Evolutionary conservation across 805 yeast species (phyloP).

Genomic region (Maudiozyma pseudohumilis): DNA sequence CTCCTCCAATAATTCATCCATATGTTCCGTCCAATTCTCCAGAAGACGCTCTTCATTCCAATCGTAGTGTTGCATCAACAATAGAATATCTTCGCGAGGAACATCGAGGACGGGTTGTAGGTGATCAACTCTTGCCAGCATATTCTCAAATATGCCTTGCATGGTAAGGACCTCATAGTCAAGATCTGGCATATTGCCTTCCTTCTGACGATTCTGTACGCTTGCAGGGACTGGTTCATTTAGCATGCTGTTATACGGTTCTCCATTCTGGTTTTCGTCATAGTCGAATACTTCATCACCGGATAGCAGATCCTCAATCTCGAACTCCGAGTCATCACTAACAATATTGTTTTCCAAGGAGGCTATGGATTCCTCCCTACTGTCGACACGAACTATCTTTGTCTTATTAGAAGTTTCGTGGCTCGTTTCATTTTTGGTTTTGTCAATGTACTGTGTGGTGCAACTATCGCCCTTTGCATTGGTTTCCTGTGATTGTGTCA

Average conservation of each 20-base stretch:
- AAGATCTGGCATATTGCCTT: constrained; percentile 18
- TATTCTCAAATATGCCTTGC: constrained; percentile 23
- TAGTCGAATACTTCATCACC: constrained; percentile 12
- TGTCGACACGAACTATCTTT: too few relatives aligned
- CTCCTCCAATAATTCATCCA: constrained; percentile 27
- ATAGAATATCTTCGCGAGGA: constrained; percentile 29
- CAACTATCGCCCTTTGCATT: too few relatives aligned
- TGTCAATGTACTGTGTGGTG: too few relatives aligned
- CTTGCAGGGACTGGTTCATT: constrained; percentile 8
- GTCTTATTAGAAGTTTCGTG: too few relatives aligned
- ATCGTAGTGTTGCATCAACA: constrained; percentile 38
- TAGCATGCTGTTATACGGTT: constrained; percentile 10
- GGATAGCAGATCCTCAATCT: constrained; percentile 13
- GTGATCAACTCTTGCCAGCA: constrained; percentile 21
- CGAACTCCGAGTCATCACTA: constrained; percentile 18
- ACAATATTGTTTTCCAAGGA: too few relatives aligned
- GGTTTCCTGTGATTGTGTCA: too few relatives aligned
- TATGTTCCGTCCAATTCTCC: constrained; percentile 43
- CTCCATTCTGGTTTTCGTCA: constrained; percentile 6
- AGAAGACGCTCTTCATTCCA: constrained; percentile 54
- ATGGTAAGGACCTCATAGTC: constrained; percentile 29
- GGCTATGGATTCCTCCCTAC: too few relatives aligned
- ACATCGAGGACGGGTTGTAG: constrained; percentile 23
- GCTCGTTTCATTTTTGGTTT: too few relatives aligned
- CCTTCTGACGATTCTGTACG: constrained; percentile 9